A percentile compares a stretch with the other conserved stretches of the same genome.
Evolutionary conservation across 1,284 basidiomycete species (phyloP).

Genomic region (Ustilago esculenta): DNA sequence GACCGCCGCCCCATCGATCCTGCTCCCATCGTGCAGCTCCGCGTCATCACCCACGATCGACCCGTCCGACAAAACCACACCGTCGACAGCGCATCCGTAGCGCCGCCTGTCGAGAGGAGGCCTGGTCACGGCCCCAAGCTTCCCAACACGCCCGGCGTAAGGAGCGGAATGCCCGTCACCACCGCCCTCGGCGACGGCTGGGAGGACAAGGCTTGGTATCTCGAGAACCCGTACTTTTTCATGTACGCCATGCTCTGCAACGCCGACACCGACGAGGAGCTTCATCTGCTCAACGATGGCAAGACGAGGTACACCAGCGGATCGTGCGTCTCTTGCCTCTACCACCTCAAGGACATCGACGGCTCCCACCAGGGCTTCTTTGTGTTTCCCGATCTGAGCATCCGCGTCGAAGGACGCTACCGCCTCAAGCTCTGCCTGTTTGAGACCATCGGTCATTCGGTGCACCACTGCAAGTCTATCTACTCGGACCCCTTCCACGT

Average conservation of each 20-base stretch:
- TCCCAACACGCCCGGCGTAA: constrained; percentile 33
- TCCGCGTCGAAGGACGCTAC: constrained; percentile 83
- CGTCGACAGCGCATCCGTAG: constrained; percentile 11
- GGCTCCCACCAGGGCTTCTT: constrained; percentile 76
- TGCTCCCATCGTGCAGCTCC: constrained; percentile 92
- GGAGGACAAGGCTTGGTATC: constrained; percentile 65
- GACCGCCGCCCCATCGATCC: constrained; percentile 94
- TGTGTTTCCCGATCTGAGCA: constrained; percentile 68
- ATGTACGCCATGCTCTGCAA: constrained; percentile 65
- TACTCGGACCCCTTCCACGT: constrained; percentile 62
- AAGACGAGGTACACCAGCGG: constrained; percentile 88
- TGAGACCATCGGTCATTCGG: constrained; percentile 79
- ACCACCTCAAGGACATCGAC: constrained; percentile 91
- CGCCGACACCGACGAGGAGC: constrained; percentile 76
- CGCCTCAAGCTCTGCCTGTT: constrained; percentile 83
- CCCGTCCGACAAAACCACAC: constrained; percentile 31
- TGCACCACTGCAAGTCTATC: constrained; percentile 63
- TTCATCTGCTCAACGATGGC: constrained; percentile 93
- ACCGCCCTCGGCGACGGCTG: constrained; percentile 57
- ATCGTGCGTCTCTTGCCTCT: constrained; percentile 88
- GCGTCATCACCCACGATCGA: constrained; percentile 74
- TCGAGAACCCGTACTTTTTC: constrained; percentile 64
- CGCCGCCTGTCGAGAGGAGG: constrained; percentile 39
- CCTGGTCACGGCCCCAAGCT: constrained; percentile 29
- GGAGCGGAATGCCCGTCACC: constrained; percentile 52